Percentiles rank a stretch among this genome's conserved stretches.
These are phyloP conservation scores for Leccinum variicolor DNA, from an alignment of 768 basidiomycete species.

Conservation along the genomic window DNA sequence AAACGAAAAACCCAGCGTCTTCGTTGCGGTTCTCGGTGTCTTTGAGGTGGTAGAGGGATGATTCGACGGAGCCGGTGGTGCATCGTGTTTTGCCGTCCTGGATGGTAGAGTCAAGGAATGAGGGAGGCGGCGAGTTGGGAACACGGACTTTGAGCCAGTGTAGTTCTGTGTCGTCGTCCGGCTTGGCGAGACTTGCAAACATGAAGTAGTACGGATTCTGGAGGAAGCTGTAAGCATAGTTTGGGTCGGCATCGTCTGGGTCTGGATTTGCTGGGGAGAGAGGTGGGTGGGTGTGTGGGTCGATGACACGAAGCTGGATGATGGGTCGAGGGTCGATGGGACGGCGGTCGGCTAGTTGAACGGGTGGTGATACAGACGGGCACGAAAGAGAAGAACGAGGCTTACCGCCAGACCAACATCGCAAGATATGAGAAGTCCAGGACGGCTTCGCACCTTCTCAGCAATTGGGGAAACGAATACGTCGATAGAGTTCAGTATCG, in stretches of 20 bases:
- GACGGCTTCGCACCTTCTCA: not conserved
- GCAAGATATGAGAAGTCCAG: not conserved
- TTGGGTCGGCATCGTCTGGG: slow-evolving; percentile 33
- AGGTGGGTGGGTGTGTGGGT: slow-evolving; percentile 44
- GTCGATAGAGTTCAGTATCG: slow-evolving; percentile 8
- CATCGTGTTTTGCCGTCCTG: too few relatives aligned
- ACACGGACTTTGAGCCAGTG: slow-evolving; percentile 73
- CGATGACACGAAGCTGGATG: slow-evolving; percentile 88
- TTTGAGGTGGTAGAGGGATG: too few relatives aligned
- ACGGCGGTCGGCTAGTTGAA: slow-evolving; percentile 76
- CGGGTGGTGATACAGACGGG: not conserved
- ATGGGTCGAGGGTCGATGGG: slow-evolving; percentile 97
- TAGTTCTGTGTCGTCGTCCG: slow-evolving; percentile 84
- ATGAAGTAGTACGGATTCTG: slow-evolving; percentile 96
- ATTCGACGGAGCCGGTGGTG: too few relatives aligned
- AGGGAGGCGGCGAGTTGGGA: not conserved
- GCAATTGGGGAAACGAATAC: slow-evolving; percentile 11
- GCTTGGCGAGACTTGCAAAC: slow-evolving; percentile 87
- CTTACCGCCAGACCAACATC: too few relatives aligned
- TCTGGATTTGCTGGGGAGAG: slow-evolving; percentile 28
- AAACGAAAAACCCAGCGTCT: too few relatives aligned
- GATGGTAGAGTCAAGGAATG: too few relatives aligned
- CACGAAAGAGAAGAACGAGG: too few relatives aligned
- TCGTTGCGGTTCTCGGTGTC: too few relatives aligned
- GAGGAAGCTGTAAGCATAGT: slow-evolving; percentile 59